Percentiles rank a stretch among this genome's conserved stretches.
Evolutionary conservation across 345 rosid genomes (phyloP).

Genomic region (Brassica rapa): DNA sequence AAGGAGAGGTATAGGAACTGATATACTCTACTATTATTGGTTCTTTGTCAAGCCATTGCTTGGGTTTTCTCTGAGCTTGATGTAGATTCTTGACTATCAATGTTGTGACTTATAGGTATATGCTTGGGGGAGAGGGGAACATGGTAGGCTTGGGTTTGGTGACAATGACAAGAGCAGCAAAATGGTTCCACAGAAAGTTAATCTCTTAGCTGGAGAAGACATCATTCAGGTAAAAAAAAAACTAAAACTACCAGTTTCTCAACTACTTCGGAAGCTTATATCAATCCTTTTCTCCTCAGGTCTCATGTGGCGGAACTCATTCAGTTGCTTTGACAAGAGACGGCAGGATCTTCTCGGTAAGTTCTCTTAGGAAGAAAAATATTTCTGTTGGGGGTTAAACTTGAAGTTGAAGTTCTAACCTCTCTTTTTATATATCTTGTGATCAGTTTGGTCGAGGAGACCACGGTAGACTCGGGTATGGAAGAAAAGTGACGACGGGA

Average conservation of each 20-base stretch:
- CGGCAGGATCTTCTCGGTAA: slow-evolving; percentile 89
- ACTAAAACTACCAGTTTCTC: no score
- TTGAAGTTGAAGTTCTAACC: neutral
- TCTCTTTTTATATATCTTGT: slow-evolving; percentile 5
- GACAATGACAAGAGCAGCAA: slow-evolving; percentile 98
- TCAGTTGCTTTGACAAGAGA: slow-evolving; percentile 90
- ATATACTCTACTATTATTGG: neutral
- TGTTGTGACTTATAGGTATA: slow-evolving; percentile 59
- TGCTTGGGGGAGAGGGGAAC: slow-evolving; percentile 99
- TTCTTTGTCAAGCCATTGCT: slow-evolving; percentile 16
- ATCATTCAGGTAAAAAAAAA: slow-evolving; percentile 63
- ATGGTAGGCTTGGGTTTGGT: slow-evolving; percentile 98
- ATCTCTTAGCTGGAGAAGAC: slow-evolving; percentile 78
- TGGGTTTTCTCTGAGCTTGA: slow-evolving; percentile 2
- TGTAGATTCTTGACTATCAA: slow-evolving; percentile 17
- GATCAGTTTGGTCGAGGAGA: slow-evolving; percentile 95
- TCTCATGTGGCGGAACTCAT: slow-evolving; percentile 99
- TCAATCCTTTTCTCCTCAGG: no score
- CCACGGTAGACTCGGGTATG: slow-evolving; percentile 93
- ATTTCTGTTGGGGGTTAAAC: no score
- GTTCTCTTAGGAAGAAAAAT: no score
- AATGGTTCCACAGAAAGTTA: slow-evolving; percentile 93
- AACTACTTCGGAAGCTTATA: no score
- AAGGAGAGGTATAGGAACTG: slow-evolving; percentile 68
- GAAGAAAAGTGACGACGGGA: slow-evolving; percentile 87